Conservation (phyloP, 345 rosid species). For the Syzygium jambos region DNA sequence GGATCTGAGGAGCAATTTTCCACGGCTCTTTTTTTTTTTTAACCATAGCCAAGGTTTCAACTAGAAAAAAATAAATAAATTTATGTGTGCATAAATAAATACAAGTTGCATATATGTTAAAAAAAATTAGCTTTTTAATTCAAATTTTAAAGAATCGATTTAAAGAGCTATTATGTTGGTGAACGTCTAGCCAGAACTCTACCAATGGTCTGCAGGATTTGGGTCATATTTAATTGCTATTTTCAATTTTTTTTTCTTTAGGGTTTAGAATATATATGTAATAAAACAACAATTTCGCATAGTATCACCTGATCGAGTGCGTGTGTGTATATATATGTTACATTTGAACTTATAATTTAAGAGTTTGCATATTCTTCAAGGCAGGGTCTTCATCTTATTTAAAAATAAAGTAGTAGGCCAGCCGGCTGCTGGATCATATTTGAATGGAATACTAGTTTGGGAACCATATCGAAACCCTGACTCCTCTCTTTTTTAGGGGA, state of each 20-base stretch:
- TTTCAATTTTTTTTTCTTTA: background rate
- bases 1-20: background rate
- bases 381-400: background rate
- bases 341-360: background rate
- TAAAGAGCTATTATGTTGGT: background rate
- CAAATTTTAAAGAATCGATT: background rate
- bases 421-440: background rate
- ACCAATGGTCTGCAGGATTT: background rate
- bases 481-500: background rate
- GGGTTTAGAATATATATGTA: background rate
- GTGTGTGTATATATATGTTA: background rate
- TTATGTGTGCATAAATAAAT: background rate
- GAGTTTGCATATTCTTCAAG: background rate
- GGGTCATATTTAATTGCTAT: background rate
- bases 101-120: background rate
- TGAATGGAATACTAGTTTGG: background rate
- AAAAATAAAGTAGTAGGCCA: background rate
- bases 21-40: background rate
- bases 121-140: background rate
- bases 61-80: too few relatives aligned
- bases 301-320: background rate
- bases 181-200: background rate
- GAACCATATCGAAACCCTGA: background rate
- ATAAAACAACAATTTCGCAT: background rate
- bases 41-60: too few relatives aligned